Percentiles rank a stretch among this genome's conserved stretches.
These are phyloP conservation scores for Trametes pubescens DNA, from an alignment of 1,284 basidiomycete species.

Conservation along the genomic window DNA sequence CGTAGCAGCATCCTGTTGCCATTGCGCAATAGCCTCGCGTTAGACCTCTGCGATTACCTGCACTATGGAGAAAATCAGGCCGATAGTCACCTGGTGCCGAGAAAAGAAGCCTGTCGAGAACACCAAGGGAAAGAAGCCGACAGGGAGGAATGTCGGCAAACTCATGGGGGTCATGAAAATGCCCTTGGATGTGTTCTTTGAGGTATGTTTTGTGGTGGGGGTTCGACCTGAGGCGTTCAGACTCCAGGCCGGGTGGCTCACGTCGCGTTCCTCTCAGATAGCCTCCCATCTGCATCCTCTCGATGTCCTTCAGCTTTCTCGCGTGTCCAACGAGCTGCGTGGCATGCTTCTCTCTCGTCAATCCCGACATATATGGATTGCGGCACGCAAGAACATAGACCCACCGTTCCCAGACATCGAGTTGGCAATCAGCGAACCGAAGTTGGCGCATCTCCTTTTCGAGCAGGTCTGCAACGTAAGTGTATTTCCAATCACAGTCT, in stretches of 20 bases:
- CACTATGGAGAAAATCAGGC: no score
- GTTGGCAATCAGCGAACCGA: constrained; percentile 40
- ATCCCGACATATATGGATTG: constrained; percentile 40
- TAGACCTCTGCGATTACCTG: no score
- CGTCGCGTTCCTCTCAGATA: constrained; percentile 34
- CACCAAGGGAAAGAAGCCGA: neutral
- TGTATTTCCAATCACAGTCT: no score
- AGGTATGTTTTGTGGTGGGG: neutral
- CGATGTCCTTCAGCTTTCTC: constrained; percentile 43
- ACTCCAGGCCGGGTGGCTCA: neutral
- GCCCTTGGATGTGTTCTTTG: constrained; percentile 6
- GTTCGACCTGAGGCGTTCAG: no score
- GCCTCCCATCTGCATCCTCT: constrained; percentile 38
- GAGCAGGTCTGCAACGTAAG: no score
- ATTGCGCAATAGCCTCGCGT: no score
- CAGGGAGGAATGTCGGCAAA: neutral
- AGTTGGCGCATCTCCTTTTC: neutral
- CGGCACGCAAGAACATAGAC: constrained; percentile 36
- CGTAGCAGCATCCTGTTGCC: no score
- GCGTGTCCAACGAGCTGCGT: constrained; percentile 41
- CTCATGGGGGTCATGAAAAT: neutral
- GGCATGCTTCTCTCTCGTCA: constrained; percentile 38
- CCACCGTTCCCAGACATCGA: constrained; percentile 43
- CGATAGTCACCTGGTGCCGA: no score
- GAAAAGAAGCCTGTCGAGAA: neutral